Percentiles rank a stretch among this genome's conserved stretches.
Conservation (phyloP, 148 eudicot genomes). For the Rhododendron williamsianum region DNA sequence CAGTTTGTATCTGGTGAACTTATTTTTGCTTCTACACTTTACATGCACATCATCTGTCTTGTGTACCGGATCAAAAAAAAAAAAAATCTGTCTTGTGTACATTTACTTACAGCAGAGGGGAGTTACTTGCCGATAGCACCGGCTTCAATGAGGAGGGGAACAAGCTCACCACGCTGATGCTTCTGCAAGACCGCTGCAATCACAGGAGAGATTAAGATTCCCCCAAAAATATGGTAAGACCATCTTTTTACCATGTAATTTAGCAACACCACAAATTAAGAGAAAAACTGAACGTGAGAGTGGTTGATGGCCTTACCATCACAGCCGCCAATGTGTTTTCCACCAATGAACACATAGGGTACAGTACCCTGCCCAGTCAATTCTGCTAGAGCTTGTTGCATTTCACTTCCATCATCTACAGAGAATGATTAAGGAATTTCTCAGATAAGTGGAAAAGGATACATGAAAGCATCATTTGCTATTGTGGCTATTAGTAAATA, state of each 20-base stretch:
- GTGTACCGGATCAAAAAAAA: no score
- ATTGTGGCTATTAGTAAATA: neutral
- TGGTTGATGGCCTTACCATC: slow-evolving; percentile 37
- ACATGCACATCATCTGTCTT: neutral
- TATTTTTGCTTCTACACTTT: neutral
- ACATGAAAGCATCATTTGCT: neutral
- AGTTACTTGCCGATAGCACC: slow-evolving; percentile 41
- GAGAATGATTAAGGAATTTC: neutral
- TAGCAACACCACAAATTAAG: neutral
- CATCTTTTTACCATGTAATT: neutral
- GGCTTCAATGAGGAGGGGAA: slow-evolving; percentile 51
- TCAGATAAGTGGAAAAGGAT: neutral
- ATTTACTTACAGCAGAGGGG: slow-evolving; percentile 4
- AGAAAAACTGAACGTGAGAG: neutral
- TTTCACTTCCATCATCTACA: slow-evolving; percentile 63
- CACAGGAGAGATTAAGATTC: neutral
- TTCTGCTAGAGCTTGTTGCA: slow-evolving; percentile 60
- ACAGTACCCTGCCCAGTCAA: slow-evolving; percentile 85
- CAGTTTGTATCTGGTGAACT: neutral
- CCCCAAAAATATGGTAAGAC: neutral
- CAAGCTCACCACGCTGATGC: slow-evolving; percentile 55
- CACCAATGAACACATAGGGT: slow-evolving; percentile 79
- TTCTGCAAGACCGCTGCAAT: slow-evolving; percentile 47
- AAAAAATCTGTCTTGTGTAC: neutral
- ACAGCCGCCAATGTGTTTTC: slow-evolving; percentile 68